phyloP scores from a whole-genome alignment of 2,329 filamentous ascomycete genomes.

The Aspergillus unguis region DNA sequence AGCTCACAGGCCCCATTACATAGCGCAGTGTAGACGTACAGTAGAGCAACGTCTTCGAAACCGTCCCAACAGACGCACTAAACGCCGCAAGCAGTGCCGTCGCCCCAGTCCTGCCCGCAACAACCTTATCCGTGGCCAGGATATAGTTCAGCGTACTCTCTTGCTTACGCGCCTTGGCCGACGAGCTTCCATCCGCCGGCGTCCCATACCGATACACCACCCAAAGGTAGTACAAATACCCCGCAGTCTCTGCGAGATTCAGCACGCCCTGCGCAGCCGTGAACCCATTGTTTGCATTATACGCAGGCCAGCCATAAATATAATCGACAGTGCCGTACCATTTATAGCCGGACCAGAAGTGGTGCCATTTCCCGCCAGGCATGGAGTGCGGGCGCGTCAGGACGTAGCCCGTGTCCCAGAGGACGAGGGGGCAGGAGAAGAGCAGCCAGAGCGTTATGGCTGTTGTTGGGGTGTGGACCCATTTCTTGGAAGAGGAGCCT shows the following conservation, averaged over 20 bases:
- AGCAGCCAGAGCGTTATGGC: slow-evolving; percentile 67
- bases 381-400: slow-evolving; percentile 77
- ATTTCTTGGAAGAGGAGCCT: slow-evolving; percentile 25
- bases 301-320: slow-evolving; percentile 75
- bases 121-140: slow-evolving; percentile 48
- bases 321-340: slow-evolving; percentile 78
- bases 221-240: slow-evolving; percentile 63
- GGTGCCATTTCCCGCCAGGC: slow-evolving; percentile 70
- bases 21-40: slow-evolving; percentile 46
- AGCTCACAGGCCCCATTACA: background rate
- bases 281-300: slow-evolving; percentile 67
- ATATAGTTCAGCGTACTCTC: slow-evolving; percentile 41
- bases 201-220: slow-evolving; percentile 48
- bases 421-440: slow-evolving; percentile 71
- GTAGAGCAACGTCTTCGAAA: slow-evolving; percentile 67
- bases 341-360: slow-evolving; percentile 71
- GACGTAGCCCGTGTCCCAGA: slow-evolving; percentile 79
- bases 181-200: slow-evolving; percentile 22
- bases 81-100: slow-evolving; percentile 59
- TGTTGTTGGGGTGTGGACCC: slow-evolving; percentile 60
- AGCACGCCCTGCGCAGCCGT: slow-evolving; percentile 68
- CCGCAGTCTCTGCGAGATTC: slow-evolving; percentile 65
- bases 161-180: slow-evolving; percentile 25
- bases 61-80: slow-evolving; percentile 59
- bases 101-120: slow-evolving; percentile 52